phyloP scores from a whole-genome alignment of 768 basidiomycete genomes.

The Baorangia bicolor region DNA sequence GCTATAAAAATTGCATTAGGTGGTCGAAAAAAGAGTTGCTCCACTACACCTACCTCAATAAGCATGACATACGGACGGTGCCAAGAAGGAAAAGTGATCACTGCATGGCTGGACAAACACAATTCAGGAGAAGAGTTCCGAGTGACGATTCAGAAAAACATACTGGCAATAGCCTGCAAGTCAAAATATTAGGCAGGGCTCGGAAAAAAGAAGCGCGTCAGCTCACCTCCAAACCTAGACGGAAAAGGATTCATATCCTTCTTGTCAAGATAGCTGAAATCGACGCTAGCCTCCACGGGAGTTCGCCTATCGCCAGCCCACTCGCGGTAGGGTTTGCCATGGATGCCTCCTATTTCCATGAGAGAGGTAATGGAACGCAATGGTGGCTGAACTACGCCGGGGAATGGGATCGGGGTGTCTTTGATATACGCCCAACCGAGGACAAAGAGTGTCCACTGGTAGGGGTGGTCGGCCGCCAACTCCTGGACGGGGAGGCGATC shows the following conservation, averaged over 20 bases:
- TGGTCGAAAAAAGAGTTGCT: not conserved
- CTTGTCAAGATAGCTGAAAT: slow-evolving; percentile 20
- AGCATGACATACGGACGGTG: slow-evolving; percentile 31
- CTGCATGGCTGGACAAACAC: slow-evolving; percentile 15
- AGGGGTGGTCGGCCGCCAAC: slow-evolving; percentile 15
- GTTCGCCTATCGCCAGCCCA: slow-evolving; percentile 24
- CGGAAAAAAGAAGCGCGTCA: not conserved
- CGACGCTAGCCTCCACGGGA: slow-evolving; percentile 8
- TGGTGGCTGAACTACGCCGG: slow-evolving; percentile 15
- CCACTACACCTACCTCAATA: slow-evolving; percentile 18
- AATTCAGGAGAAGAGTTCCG: not conserved
- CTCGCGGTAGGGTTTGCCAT: slow-evolving; percentile 26
- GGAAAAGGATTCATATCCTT: slow-evolving; percentile 29
- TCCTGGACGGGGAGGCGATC: slow-evolving; percentile 26
- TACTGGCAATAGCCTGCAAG: slow-evolving; percentile 29
- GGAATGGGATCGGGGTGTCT: slow-evolving; percentile 9
- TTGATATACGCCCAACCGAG: slow-evolving; percentile 21
- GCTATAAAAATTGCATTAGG: slow-evolving; percentile 9
- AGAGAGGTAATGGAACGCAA: slow-evolving; percentile 3
- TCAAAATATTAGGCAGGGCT: not conserved
- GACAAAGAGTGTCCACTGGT: slow-evolving; percentile 30
- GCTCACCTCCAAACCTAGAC: slow-evolving; percentile 27
- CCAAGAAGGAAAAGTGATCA: slow-evolving; percentile 25
- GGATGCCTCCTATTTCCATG: slow-evolving; percentile 26
- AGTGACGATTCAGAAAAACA: not conserved